A percentile compares a stretch with the other conserved stretches of the same genome.
Conservation (phyloP, 1,284 basidiomycete genomes). For the Cronartium ribicola region DNA sequence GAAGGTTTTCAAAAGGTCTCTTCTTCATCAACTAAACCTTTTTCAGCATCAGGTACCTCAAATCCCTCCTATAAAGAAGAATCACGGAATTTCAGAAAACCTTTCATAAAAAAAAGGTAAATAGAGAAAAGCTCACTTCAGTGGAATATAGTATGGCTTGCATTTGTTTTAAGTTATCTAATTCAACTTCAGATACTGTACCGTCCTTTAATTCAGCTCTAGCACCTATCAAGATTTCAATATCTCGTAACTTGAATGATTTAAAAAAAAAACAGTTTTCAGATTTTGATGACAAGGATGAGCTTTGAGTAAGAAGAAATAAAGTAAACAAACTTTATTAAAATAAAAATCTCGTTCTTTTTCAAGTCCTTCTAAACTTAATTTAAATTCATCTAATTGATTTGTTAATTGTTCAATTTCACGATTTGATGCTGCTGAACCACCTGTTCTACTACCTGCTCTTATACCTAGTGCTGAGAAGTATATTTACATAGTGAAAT, state of each 20-base stretch:
- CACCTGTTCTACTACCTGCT: slow-evolving; percentile 25
- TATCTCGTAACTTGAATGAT: slow-evolving; percentile 70
- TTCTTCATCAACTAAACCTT: slow-evolving; percentile 36
- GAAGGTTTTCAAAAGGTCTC: slow-evolving; percentile 27
- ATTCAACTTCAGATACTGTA: slow-evolving; percentile 56
- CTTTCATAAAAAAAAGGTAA: neutral
- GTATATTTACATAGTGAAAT: too few species aligned
- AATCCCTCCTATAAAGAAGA: slow-evolving; percentile 29
- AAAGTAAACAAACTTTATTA: slow-evolving; percentile 67
- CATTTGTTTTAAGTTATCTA: slow-evolving; percentile 70
- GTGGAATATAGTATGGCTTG: slow-evolving; percentile 93
- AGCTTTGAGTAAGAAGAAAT: neutral
- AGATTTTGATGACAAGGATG: neutral
- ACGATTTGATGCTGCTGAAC: slow-evolving; percentile 48
- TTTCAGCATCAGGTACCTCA: slow-evolving; percentile 33
- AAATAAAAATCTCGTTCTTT: slow-evolving; percentile 99
- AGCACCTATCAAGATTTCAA: slow-evolving; percentile 76
- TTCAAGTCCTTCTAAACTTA: slow-evolving; percentile 68
- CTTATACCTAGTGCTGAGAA: slow-evolving; percentile 14
- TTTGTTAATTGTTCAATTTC: slow-evolving; percentile 62
- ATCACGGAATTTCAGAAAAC: neutral
- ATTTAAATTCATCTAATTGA: slow-evolving; percentile 77
- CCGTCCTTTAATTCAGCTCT: slow-evolving; percentile 49
- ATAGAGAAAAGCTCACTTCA: slow-evolving; percentile 61
- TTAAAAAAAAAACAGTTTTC: neutral